Percentiles rank a stretch among this genome's conserved stretches.
Conservation (phyloP, 768 basidiomycete genomes). For the Royoungia palumana region DNA sequence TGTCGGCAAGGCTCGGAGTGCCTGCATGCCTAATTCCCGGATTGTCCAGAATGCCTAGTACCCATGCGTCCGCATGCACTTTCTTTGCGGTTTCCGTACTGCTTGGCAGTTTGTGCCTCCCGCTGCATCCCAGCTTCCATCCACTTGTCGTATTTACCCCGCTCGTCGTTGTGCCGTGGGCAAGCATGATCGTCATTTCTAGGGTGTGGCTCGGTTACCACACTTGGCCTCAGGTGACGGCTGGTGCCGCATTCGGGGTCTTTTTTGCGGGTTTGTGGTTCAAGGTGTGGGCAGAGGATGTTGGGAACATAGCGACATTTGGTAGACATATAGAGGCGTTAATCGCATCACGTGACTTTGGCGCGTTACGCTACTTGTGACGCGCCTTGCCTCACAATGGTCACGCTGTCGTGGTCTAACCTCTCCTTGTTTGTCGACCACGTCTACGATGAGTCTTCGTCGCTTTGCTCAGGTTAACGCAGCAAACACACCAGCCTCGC, state of each 20-base stretch:
- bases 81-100: constrained; percentile 61
- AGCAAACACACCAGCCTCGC: constrained; percentile 38
- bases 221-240: constrained; percentile 64
- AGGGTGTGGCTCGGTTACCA: constrained; percentile 77
- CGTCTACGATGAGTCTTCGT: constrained; percentile 47
- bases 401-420: constrained; percentile 12
- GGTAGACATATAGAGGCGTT: constrained; percentile 13
- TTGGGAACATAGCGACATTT: constrained; percentile 19
- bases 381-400: constrained; percentile 10
- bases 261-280: constrained; percentile 56
- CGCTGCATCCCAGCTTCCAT: constrained; percentile 55
- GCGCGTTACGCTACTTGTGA: constrained; percentile 25
- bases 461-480: constrained; percentile 52
- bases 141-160: constrained; percentile 33
- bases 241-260: constrained; percentile 55
- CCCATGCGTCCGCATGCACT: constrained; percentile 68
- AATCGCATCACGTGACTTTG: constrained; percentile 19
- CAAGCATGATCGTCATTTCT: constrained; percentile 54
- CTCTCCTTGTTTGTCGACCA: constrained; percentile 7
- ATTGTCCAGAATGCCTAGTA: constrained; percentile 73
- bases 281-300: constrained; percentile 45
- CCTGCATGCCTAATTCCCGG: not conserved
- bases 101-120: constrained; percentile 55
- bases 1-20: constrained; percentile 13
- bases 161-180: constrained; percentile 54